Conservation (phyloP, 371 early-diverging fungal genomes). For the Zopfochytrium polystomum region DNA sequence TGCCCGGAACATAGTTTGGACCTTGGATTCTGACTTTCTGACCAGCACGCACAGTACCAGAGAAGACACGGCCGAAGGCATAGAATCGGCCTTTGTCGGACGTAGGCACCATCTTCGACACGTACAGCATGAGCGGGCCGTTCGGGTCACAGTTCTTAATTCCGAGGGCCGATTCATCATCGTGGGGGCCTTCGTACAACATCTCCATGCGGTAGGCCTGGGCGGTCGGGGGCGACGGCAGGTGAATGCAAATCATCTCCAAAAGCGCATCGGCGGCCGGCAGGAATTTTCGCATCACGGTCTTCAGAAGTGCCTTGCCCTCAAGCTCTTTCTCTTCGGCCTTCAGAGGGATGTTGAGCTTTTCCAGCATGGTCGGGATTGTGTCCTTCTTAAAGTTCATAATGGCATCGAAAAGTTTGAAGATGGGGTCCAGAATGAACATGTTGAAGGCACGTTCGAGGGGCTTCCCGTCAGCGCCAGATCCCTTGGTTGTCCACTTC, state of each 20-base stretch:
- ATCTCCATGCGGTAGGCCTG: slow-evolving; percentile 93
- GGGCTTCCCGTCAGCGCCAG: slow-evolving; percentile 75
- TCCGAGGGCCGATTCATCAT: slow-evolving; percentile 93
- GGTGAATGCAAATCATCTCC: slow-evolving; percentile 98
- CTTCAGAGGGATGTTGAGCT: slow-evolving; percentile 85
- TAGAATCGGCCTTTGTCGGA: slow-evolving; percentile 99
- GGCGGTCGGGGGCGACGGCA: slow-evolving; percentile 95
- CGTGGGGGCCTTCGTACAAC: slow-evolving; percentile 97
- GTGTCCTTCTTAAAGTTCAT: slow-evolving; percentile 96
- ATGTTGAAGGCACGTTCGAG: slow-evolving; percentile 97
- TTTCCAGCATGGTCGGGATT: slow-evolving; percentile 76
- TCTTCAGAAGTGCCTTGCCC: slow-evolving; percentile 95
- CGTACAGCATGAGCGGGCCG: slow-evolving; percentile 98
- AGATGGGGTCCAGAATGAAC: slow-evolving; percentile 99
- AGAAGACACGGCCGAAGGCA: slow-evolving; percentile 99
- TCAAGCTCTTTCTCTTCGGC: slow-evolving; percentile 84
- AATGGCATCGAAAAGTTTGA: slow-evolving; percentile 93
- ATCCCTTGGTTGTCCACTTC: slow-evolving; percentile 87
- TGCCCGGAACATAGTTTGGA: slow-evolving; percentile 94
- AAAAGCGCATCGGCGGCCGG: slow-evolving; percentile 97
- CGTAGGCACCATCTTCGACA: slow-evolving; percentile 99
- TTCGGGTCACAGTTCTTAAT: slow-evolving; percentile 91
- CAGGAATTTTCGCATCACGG: slow-evolving; percentile 98
- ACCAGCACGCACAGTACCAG: slow-evolving; percentile 97
- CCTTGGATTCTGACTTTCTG: slow-evolving; percentile 99